Conservation (phyloP, 208 protist genomes). For the Leishmania mexicana region DNA sequence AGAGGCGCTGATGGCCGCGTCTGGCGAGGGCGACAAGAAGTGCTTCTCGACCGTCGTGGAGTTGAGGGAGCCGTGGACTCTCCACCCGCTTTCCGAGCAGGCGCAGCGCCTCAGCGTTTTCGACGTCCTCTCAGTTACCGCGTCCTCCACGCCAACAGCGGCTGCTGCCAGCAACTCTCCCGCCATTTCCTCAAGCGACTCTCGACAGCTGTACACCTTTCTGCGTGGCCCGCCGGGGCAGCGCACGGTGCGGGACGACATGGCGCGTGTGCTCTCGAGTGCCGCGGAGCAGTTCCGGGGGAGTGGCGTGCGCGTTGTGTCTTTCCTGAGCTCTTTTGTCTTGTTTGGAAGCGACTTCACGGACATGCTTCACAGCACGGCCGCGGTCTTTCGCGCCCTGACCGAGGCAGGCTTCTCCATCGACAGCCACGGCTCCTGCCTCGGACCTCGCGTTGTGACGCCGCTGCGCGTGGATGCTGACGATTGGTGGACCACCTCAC, state of each 20-base stretch:
- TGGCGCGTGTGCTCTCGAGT: slow-evolving; percentile 38
- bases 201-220: slow-evolving; percentile 47
- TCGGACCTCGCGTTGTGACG: slow-evolving; percentile 46
- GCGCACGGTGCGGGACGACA: slow-evolving; percentile 46
- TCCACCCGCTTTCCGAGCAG: slow-evolving; percentile 57
- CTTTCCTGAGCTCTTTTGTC: slow-evolving; percentile 59
- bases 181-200: background rate
- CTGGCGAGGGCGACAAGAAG: background rate
- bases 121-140: slow-evolving; percentile 11
- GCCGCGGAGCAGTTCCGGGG: slow-evolving; percentile 41
- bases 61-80: slow-evolving; percentile 45
- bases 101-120: slow-evolving; percentile 55
- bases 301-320: slow-evolving; percentile 32
- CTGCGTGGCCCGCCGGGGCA: slow-evolving; percentile 53
- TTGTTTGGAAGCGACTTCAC: slow-evolving; percentile 52
- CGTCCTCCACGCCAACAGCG: slow-evolving; percentile 3
- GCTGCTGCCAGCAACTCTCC: background rate
- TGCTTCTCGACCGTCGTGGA: slow-evolving; percentile 51
- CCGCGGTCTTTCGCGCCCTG: slow-evolving; percentile 58
- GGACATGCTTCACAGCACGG: slow-evolving; percentile 55
- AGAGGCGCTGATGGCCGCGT: background rate
- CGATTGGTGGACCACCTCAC: slow-evolving; percentile 50
- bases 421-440: slow-evolving; percentile 44
- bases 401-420: slow-evolving; percentile 50
- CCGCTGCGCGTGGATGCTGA: slow-evolving; percentile 14